A percentile compares a stretch with the other conserved stretches of the same genome.
phyloP scores from a whole-genome alignment of 306 rosid species.

The Rosa rugosa region DNA sequence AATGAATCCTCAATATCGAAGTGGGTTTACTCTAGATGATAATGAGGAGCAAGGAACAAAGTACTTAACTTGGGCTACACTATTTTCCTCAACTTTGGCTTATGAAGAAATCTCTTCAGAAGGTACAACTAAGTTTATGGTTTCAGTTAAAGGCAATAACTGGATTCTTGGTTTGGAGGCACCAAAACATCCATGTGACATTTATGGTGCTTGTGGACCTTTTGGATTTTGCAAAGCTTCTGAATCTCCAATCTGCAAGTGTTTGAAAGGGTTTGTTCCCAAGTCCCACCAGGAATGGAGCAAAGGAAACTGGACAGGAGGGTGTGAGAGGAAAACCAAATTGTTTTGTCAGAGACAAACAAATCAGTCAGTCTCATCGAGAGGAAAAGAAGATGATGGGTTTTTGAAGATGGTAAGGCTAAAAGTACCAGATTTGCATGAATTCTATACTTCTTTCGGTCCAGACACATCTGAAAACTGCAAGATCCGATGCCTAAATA shows the following conservation, averaged over 20 bases:
- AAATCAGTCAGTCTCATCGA: background rate
- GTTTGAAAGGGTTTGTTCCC: conserved; percentile 8
- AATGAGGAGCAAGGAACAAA: conserved; percentile 28
- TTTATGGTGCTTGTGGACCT: conserved; percentile 18
- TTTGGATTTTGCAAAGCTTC: conserved; percentile 17
- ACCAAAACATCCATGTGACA: background rate
- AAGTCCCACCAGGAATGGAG: background rate
- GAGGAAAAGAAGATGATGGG: background rate
- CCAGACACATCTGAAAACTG: background rate
- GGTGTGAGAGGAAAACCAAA: conserved; percentile 13
- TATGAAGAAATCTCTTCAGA: conserved; percentile 17
- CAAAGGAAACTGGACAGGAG: conserved; percentile 17
- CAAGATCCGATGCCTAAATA: conserved; percentile 21
- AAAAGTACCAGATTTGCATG: conserved; percentile 25
- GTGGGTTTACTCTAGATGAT: conserved; percentile 26
- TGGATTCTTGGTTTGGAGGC: background rate
- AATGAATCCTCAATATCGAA: conserved; percentile 28
- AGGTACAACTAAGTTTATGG: background rate
- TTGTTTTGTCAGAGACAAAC: background rate
- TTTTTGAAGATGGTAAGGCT: background rate
- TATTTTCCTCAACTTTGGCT: background rate
- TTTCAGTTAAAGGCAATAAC: background rate
- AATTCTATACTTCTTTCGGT: background rate
- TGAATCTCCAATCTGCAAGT: background rate
- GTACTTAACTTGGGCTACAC: conserved; percentile 1